Base-by-base conservation (phyloP, 1,139 yeast species). In the Chernovozyma aurita region DNA sequence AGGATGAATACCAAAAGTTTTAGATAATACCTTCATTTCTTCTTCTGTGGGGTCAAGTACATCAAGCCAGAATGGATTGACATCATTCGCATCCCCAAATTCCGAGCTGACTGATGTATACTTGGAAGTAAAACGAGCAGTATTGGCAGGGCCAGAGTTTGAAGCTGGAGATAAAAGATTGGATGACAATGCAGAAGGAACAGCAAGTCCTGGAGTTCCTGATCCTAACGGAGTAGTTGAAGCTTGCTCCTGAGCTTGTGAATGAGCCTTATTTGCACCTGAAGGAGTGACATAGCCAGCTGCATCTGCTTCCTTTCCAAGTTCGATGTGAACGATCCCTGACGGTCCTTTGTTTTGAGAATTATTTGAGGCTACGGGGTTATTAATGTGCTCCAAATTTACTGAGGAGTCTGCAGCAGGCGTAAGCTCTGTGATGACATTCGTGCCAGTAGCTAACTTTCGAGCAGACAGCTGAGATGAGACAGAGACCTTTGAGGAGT, bases 1-100 rank as follows among this genome's bases (percentile, higher is more conserved):
- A 0, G 97, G 97, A 58, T 90, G 98, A 41, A 90, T 86, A 1
- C 95, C 95, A 61, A 92, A 92, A 0, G 97, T 80, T 50, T 88
- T 88, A 20, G 95, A 80, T 13, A 92, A 53, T 1, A 85, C 94
- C 55, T 88, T 88, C 96, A 92, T 90, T 58, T 92, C 98, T 45
- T 86, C 95, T 50, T 90, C 98, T 0, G 95, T 85, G 3, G 98
- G 98, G 50, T 88, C 84, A 38, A 85, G 65, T 17, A 92, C 85
- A 58, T 92, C 98, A 9, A 92, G 69, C 97, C 98, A 92, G 53
- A 85, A 86, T 4, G 95, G 95, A 3, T 52, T 50, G 8, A 33
- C 30, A 7, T 20, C 22, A 7, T 6, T 6, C 9, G 22, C 22
- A 7, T 20, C 22, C 6, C 30, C 37, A 8, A 31, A 27, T 11